These are phyloP conservation scores for Pilasporangium apinafurcum DNA, from an alignment of 352 stramenopile genomes.

Conservation along the genomic window DNA sequence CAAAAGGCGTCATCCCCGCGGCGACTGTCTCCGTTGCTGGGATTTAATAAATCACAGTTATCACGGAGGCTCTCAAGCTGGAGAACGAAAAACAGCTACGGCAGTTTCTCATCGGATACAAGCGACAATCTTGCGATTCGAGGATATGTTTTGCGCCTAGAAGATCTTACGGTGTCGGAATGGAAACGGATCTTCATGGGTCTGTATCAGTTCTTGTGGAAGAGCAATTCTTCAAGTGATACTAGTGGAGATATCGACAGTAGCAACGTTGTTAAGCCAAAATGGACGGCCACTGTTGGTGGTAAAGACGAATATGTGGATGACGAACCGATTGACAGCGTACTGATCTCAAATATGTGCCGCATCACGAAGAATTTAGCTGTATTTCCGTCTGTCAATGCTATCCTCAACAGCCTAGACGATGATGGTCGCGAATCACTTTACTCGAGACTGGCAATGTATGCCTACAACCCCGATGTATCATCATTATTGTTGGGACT, in stretches of 20 bases:
- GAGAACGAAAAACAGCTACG: constrained; percentile 7
- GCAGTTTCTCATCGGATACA: constrained; percentile 30
- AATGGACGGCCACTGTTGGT: constrained; percentile 1
- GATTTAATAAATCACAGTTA: constrained; percentile 7
- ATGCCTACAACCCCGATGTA: constrained; percentile 64
- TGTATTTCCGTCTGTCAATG: constrained; percentile 55
- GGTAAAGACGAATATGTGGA: constrained; percentile 9
- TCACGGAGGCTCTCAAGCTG: constrained; percentile 1
- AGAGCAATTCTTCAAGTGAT: neutral
- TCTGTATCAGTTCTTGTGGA: constrained; percentile 53
- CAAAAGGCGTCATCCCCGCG: too few relatives aligned
- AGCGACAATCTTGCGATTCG: constrained; percentile 27
- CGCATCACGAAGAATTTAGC: constrained; percentile 65
- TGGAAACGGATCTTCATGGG: constrained; percentile 71
- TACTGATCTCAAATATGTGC: constrained; percentile 66
- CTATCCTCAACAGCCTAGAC: constrained; percentile 37
- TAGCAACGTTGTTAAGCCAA: too few relatives aligned
- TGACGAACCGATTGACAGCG: constrained; percentile 32
- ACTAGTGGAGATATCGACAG: neutral
- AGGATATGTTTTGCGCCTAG: constrained; percentile 56
- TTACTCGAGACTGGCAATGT: constrained; percentile 30
- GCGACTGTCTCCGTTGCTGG: too few relatives aligned
- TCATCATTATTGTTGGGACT: constrained; percentile 53
- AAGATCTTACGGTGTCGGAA: constrained; percentile 54
- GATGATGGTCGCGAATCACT: constrained; percentile 26